Conservation (phyloP, 495 filamentous ascomycete species). For the Chaetomium tenue region DNA sequence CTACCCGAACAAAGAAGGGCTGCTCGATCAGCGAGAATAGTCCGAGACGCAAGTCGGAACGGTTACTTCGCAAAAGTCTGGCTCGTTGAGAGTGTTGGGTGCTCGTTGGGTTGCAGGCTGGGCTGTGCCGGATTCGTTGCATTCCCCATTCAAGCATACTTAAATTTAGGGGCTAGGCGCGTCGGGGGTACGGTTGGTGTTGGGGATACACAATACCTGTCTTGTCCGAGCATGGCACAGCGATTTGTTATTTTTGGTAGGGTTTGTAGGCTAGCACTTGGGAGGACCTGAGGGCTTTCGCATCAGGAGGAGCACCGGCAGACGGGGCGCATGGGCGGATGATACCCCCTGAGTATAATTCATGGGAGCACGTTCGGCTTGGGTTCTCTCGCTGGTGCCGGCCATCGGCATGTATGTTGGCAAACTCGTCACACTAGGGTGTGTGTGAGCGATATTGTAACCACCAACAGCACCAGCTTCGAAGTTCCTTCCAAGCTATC, state of each 20-base stretch:
- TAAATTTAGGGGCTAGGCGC: neutral
- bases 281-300: neutral
- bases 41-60: neutral
- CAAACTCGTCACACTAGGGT: neutral
- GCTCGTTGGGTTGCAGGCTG: neutral
- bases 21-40: neutral
- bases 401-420: neutral
- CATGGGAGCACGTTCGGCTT: constrained; percentile 1
- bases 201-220: neutral
- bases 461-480: too few relatives aligned
- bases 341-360: constrained; percentile 5
- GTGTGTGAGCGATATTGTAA: neutral
- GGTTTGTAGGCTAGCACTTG: neutral
- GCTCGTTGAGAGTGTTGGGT: neutral
- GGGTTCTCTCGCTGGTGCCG: neutral
- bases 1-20: neutral
- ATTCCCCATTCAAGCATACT: neutral
- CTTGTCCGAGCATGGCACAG: neutral
- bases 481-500: too few relatives aligned
- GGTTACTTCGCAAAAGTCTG: neutral
- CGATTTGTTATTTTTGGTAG: neutral
- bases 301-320: neutral
- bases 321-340: constrained; percentile 2
- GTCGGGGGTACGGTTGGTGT: neutral
- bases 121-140: neutral